A percentile compares a stretch with the other conserved stretches of the same genome.
Conservation (phyloP, 2,329 filamentous ascomycete species). For the Claviceps sp. region DNA sequence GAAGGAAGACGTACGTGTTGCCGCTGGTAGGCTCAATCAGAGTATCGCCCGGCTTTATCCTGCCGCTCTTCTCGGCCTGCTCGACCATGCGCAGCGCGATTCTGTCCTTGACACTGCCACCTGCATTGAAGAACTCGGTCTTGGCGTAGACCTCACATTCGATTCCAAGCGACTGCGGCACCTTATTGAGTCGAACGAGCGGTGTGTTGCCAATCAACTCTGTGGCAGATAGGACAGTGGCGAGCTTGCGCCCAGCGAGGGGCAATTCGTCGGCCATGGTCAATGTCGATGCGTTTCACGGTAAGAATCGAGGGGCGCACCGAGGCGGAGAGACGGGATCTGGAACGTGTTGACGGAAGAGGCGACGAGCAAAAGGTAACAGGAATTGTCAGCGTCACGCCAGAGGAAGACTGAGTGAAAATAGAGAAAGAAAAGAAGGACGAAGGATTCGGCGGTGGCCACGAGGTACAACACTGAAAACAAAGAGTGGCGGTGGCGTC, state of each 20-base stretch:
- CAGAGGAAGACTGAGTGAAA: too few relatives aligned
- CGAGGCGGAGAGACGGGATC: too few relatives aligned
- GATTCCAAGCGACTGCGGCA: slow-evolving; percentile 82
- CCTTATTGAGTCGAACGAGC: slow-evolving; percentile 84
- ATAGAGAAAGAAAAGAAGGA: neutral
- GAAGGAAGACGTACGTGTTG: slow-evolving; percentile 50
- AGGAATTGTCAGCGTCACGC: too few relatives aligned
- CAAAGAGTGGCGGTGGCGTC: neutral
- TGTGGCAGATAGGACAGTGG: slow-evolving; percentile 48
- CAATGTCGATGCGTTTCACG: neutral
- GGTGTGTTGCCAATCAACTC: slow-evolving; percentile 93
- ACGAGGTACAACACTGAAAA: neutral
- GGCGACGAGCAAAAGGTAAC: too few relatives aligned
- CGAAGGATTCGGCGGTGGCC: neutral
- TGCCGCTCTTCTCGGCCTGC: slow-evolving; percentile 77
- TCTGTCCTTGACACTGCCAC: slow-evolving; percentile 85
- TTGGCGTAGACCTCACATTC: slow-evolving; percentile 84
- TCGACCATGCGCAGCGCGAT: slow-evolving; percentile 97
- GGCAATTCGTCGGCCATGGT: slow-evolving; percentile 2
- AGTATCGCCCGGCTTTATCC: slow-evolving; percentile 94
- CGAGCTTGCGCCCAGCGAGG: slow-evolving; percentile 15
- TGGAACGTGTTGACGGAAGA: too few relatives aligned
- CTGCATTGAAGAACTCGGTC: slow-evolving; percentile 85
- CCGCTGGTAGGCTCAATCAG: slow-evolving; percentile 96
- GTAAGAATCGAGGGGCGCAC: too few relatives aligned